Percentiles rank a stretch among this genome's conserved stretches.
Evolutionary conservation across 108 stramenopile genomes (phyloP).

Genomic region (Nannochloropsis oceanica): DNA sequence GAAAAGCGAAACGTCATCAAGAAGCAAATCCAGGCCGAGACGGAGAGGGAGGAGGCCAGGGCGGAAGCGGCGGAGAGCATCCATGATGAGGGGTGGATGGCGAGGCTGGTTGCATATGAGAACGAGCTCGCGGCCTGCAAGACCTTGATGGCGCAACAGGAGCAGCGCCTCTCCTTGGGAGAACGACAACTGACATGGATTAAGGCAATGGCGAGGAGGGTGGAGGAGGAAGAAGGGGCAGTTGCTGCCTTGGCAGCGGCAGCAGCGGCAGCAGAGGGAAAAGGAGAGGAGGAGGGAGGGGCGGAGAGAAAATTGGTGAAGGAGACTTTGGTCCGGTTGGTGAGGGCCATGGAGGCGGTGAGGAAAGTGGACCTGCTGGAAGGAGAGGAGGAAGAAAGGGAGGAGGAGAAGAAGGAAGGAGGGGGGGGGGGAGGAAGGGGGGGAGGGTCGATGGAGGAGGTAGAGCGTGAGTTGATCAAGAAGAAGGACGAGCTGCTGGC

Average conservation of each 20-base stretch:
- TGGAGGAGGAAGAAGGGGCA: background rate
- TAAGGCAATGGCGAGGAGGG: background rate
- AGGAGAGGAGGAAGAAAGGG: background rate
- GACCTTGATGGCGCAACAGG: background rate
- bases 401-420: background rate
- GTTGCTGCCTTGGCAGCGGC: background rate
- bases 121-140: background rate
- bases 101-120: background rate
- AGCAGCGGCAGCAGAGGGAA: background rate
- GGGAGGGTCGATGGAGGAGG: background rate
- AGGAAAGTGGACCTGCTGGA: background rate
- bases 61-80: background rate
- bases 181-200: background rate
- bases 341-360: background rate
- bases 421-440: background rate
- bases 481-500: background rate
- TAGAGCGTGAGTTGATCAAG: background rate
- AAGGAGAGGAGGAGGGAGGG: background rate
- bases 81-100: background rate
- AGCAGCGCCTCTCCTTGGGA: background rate
- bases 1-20: background rate
- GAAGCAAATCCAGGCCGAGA: background rate
- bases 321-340: background rate
- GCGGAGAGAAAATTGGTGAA: background rate
- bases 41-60: background rate